Percentiles rank a stretch among this genome's conserved stretches.
phyloP scores from a whole-genome alignment of 2,329 filamentous ascomycete genomes.

The Dothideomycetes sp. region DNA sequence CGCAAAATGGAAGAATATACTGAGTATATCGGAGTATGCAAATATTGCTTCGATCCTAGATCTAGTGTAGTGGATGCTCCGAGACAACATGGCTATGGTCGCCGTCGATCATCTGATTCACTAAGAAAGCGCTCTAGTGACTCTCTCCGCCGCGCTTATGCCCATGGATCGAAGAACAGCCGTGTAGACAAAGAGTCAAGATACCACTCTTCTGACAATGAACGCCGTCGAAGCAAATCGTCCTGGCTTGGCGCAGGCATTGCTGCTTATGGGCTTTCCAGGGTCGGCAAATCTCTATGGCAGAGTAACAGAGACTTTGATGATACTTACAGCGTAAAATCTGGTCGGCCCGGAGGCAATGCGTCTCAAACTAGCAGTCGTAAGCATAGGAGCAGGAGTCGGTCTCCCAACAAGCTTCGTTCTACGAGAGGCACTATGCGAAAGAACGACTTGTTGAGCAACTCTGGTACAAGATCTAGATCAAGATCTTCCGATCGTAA shows the following conservation, averaged over 20 bases:
- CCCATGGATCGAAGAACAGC: constrained; percentile 19
- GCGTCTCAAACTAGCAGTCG: constrained; percentile 21
- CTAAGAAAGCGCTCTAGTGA: constrained; percentile 26
- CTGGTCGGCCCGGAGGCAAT: constrained; percentile 36
- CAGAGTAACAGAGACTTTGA: constrained; percentile 46
- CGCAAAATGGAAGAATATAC: constrained; percentile 59
- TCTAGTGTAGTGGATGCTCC: constrained; percentile 49
- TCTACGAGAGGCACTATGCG: neutral
- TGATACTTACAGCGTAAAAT: constrained; percentile 51
- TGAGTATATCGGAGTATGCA: constrained; percentile 57
- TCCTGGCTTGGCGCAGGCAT: constrained; percentile 45
- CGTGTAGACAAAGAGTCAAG: constrained; percentile 53
- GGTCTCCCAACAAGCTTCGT: too few relatives aligned
- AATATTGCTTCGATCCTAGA: constrained; percentile 54
- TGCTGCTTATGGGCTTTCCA: constrained; percentile 44
- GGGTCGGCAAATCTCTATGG: constrained; percentile 45
- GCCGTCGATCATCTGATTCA: constrained; percentile 36
- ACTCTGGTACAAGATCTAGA: neutral
- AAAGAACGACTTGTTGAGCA: neutral
- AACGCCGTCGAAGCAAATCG: constrained; percentile 33
- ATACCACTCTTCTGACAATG: constrained; percentile 46
- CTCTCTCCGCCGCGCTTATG: constrained; percentile 20
- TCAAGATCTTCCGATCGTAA: neutral
- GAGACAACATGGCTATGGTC: constrained; percentile 49
- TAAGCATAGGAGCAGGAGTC: constrained; percentile 14